phyloP scores from a whole-genome alignment of 179 eudicot genomes.

The Amaranthus tricolor region DNA sequence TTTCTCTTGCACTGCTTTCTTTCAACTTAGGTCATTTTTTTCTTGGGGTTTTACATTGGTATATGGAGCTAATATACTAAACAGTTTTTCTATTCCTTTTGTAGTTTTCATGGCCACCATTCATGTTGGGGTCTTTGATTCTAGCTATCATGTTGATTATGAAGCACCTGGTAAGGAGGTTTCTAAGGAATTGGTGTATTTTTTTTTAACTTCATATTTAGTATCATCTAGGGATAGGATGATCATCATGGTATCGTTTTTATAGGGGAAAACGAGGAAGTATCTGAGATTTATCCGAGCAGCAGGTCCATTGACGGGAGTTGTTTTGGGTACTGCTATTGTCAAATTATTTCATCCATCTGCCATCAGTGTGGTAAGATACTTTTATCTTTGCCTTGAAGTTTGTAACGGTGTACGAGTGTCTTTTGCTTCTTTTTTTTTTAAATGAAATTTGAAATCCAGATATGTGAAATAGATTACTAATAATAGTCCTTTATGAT shows the following conservation, averaged over 20 bases:
- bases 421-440: not conserved
- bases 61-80: not conserved
- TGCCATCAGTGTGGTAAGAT: constrained; percentile 87
- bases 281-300: constrained; percentile 76
- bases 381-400: constrained; percentile 16
- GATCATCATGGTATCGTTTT: not conserved
- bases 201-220: not conserved
- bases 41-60: not conserved
- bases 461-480: not conserved
- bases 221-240: constrained; percentile 5
- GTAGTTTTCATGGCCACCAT: constrained; percentile 98
- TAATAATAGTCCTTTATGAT: not conserved
- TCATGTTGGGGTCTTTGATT: constrained; percentile 75
- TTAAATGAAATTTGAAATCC: not conserved
- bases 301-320: constrained; percentile 94
- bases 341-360: constrained; percentile 81
- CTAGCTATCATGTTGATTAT: constrained; percentile 77
- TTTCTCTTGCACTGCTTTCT: not conserved
- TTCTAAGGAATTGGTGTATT: not conserved
- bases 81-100: constrained; percentile 23
- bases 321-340: constrained; percentile 78
- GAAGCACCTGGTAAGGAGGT: constrained; percentile 83
- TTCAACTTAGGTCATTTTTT: not conserved
- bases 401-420: not conserved
- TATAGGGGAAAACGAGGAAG: constrained; percentile 82